Evolutionary conservation across 495 filamentous ascomycete species (phyloP), one percentile per base, ranked within the genome.

Genomic region (Echria macrotheca): DNA sequence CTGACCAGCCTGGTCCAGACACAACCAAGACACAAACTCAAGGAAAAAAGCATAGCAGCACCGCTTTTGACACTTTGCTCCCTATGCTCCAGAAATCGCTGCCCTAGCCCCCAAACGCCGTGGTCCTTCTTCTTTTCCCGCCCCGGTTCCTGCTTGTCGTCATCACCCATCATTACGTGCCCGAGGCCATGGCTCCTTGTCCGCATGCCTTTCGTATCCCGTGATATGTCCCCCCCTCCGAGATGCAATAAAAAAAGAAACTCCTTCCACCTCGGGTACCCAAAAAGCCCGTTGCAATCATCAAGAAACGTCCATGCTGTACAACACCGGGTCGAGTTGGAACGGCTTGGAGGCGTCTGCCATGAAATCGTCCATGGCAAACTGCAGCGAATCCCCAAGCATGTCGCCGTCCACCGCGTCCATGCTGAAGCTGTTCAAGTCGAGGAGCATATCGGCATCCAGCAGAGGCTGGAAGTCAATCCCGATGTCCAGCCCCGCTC

Each of bases 401-500:
- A 49, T 46, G 21, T 50, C 33, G 17, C 56, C 58, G 8, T 66
- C 64, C 17, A 60, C 52, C 19, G 49, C 55, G 7, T 56, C 58
- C 40, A 66, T 49, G 47, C 44, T 57, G 53, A 70, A 42, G 35
- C 57, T 65, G 53, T 52, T 57, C 60, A 71, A 55, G 19, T 72
- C 61, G 11, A 58, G 31, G 18, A 69, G 44, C 5, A 60, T 35
- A 5, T 69, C 68, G 0, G 50, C 49, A 24, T 72, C 69, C 11
- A 33, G 9, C 22, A 76, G 64, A 3, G 64, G 58, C 21, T 68
- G 55, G 70, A 69, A 75, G 26, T 44, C 51, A 9, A 64, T 39
- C 23, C 72, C 70, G 19, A 73, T 68, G 21, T 75, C 72, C 44
- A 75, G 61, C 18, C 67, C 55, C 7, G 71, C 67, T 2, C 62